Percentiles rank a stretch among this genome's conserved stretches.
Evolutionary conservation across 2,329 filamentous ascomycete genomes (phyloP).

Genomic region (Escovopsis sp.): DNA sequence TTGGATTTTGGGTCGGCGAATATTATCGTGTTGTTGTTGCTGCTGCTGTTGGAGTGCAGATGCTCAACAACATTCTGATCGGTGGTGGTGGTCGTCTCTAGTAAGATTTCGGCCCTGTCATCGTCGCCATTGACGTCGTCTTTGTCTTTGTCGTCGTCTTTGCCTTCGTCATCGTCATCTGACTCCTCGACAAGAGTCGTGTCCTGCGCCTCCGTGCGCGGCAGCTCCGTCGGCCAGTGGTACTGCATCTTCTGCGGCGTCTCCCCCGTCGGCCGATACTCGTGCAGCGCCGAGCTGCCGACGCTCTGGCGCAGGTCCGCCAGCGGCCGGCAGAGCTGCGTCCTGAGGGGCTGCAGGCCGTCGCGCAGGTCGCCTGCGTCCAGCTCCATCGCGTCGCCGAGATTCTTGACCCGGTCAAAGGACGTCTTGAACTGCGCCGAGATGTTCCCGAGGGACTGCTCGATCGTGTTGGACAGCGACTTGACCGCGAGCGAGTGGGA

Average conservation of each 20-base stretch:
- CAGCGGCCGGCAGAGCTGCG: slow-evolving; percentile 52
- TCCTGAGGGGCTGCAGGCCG: slow-evolving; percentile 44
- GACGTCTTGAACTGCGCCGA: slow-evolving; percentile 54
- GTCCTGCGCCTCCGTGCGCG: slow-evolving; percentile 45
- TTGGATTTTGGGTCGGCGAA: slow-evolving; percentile 24
- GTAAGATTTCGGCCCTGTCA: slow-evolving; percentile 13
- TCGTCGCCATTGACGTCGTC: not conserved
- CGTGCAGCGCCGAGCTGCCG: slow-evolving; percentile 46
- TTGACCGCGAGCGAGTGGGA: slow-evolving; percentile 53
- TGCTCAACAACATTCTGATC: too few species aligned
- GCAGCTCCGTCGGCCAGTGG: slow-evolving; percentile 63
- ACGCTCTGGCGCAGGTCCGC: slow-evolving; percentile 56
- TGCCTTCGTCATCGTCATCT: slow-evolving; percentile 4
- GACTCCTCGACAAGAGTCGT: slow-evolving; percentile 27
- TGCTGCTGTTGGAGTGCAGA: not conserved
- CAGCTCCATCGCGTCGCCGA: slow-evolving; percentile 52
- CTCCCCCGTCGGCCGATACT: slow-evolving; percentile 72
- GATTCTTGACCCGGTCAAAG: slow-evolving; percentile 48
- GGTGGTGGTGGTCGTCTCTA: too few species aligned
- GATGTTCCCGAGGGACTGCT: slow-evolving; percentile 57
- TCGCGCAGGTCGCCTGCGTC: slow-evolving; percentile 43
- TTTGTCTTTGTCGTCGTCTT: slow-evolving; percentile 17
- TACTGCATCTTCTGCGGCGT: slow-evolving; percentile 75
- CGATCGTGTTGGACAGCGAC: slow-evolving; percentile 50
- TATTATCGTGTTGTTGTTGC: slow-evolving; percentile 21